Base-by-base conservation (phyloP, 1,139 yeast species). In the Saccharomyces hybrid region DNA sequence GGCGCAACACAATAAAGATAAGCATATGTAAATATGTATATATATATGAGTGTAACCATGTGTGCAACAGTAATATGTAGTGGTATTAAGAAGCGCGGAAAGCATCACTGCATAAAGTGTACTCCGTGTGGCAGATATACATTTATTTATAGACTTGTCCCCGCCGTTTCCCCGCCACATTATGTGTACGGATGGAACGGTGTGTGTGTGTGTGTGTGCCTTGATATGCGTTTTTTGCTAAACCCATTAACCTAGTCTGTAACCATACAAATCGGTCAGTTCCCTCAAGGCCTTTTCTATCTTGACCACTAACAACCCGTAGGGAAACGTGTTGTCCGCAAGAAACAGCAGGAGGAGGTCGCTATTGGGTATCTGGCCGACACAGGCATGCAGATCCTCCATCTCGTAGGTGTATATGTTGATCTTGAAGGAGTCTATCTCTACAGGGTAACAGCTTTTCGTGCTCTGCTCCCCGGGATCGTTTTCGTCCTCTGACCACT, bases 351-450 rank as follows among this genome's bases (percentile, higher is more conserved):
- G 49, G 9, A 67, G 55, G 19, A 68, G 54, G 42, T 67, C 69
- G 50, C 68, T 64, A 8, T 62, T 59, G 4, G 70, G 69, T 12
- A 68, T 55, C 46, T 62, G 66, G 1, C 69, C 60, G 2, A 66
- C 62, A 49, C 65, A 63, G 11, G 66, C 63, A 55, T 67, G 71
- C 29, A 66, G 54, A 47, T 65, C 65, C 57, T 67, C 71, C 26
- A 68, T 60, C 54, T 65, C 71, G 50, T 66, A 67, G 4, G 64
- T 64, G 55, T 65, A 66, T 38, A 67, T 62, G 52, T 59, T 55
- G 57, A 63, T 56, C 4, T 57, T 46, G 14, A 42, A 47, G 7
- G 51, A 19, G 28, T 51, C 52, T 11, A 26, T 38, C n/a, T 52
- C 51, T 9, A 38, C 26, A 38, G 44, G 44, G 47, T 61, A 60